phyloP scores from a whole-genome alignment of 305 asterid genomes.

The Fraxinus angustifolia region DNA sequence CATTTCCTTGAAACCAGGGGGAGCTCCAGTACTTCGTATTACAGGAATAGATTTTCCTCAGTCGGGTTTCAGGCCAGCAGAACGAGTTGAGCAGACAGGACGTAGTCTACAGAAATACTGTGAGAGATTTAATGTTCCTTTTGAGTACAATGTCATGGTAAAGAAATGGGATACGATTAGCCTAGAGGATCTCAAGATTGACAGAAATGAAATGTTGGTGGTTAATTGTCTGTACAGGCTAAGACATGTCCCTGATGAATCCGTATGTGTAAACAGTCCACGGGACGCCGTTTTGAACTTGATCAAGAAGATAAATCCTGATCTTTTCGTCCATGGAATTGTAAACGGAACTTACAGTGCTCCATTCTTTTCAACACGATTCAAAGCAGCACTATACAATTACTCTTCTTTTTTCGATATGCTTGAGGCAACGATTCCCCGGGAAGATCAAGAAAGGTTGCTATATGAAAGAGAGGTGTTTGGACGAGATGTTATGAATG shows the following conservation, averaged over 20 bases:
- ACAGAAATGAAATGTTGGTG: constrained; percentile 24
- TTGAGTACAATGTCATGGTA: constrained; percentile 27
- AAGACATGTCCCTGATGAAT: constrained; percentile 27
- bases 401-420: constrained; percentile 30
- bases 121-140: constrained; percentile 32
- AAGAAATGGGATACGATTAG: constrained; percentile 29
- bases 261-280: constrained; percentile 26
- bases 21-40: constrained; percentile 25
- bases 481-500: constrained; percentile 25
- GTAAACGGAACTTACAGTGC: constrained; percentile 27
- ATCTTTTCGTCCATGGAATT: constrained; percentile 26
- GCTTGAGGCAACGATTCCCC: constrained; percentile 20
- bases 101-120: constrained; percentile 26
- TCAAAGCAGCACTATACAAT: constrained; percentile 25
- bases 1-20: constrained; percentile 27
- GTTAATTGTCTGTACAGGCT: constrained; percentile 29
- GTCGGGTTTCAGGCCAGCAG: constrained; percentile 32
- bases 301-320: constrained; percentile 27
- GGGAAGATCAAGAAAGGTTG: constrained; percentile 23
- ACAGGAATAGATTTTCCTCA: constrained; percentile 35
- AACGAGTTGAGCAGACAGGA: constrained; percentile 30
- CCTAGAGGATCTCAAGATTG: constrained; percentile 25
- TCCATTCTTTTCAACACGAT: constrained; percentile 19
- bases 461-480: constrained; percentile 22
- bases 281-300: constrained; percentile 24